Percentiles rank a stretch among this genome's conserved stretches.
phyloP scores from a whole-genome alignment of 192 early-diverging fungal genomes.

The Coemansia interrupta region DNA sequence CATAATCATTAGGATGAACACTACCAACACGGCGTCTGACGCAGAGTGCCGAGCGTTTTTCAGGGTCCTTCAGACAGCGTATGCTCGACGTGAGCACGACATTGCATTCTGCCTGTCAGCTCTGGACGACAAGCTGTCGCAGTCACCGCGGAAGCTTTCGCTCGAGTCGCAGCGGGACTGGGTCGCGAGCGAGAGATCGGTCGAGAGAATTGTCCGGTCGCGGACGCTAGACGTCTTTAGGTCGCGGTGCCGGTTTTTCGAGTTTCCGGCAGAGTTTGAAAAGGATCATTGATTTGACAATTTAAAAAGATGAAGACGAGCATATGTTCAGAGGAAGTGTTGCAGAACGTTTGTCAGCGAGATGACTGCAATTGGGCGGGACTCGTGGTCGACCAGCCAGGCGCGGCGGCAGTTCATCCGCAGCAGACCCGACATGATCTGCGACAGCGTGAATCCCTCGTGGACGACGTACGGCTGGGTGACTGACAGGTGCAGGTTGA shows the following conservation, averaged over 20 bases:
- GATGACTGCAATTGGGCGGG: slow-evolving; percentile 40
- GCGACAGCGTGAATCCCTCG: slow-evolving; percentile 38
- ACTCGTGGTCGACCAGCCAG: slow-evolving; percentile 40
- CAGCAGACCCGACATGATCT: slow-evolving; percentile 47
- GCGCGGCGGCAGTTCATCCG: slow-evolving; percentile 46
- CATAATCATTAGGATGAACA: slow-evolving; percentile 73
- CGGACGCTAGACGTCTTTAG: slow-evolving; percentile 67
- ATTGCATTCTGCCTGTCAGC: slow-evolving; percentile 68
- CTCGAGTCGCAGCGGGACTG: slow-evolving; percentile 59
- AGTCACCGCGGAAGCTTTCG: slow-evolving; percentile 13
- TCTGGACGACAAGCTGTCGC: slow-evolving; percentile 24
- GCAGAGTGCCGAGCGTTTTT: slow-evolving; percentile 64
- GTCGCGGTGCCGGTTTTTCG: slow-evolving; percentile 64
- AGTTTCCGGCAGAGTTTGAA: slow-evolving; percentile 50
- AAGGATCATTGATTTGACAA: background rate
- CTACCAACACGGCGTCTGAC: slow-evolving; percentile 63
- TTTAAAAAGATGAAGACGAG: background rate
- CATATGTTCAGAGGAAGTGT: slow-evolving; percentile 23
- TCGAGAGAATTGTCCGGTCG: slow-evolving; percentile 69
- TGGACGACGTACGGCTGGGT: slow-evolving; percentile 38
- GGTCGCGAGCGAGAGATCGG: slow-evolving; percentile 62
- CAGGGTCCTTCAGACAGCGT: slow-evolving; percentile 61
- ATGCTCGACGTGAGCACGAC: slow-evolving; percentile 61
- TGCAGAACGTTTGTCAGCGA: slow-evolving; percentile 44
- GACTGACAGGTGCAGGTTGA: slow-evolving; percentile 21